Base-by-base conservation (phyloP, 176 grass and related monocot genomes). In the Cenchrus purpureus region DNA sequence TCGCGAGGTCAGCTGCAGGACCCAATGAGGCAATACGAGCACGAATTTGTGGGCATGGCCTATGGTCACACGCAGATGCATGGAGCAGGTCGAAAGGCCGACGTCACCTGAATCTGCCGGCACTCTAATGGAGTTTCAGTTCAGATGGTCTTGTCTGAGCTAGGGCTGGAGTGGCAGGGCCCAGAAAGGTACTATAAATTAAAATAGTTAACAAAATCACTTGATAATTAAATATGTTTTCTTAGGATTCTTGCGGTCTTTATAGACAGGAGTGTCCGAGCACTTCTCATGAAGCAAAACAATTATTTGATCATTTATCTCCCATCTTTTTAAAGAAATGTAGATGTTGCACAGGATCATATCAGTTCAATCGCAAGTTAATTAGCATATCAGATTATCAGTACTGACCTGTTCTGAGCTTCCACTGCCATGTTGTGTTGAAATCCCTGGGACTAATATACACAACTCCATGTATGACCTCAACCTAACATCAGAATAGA, bases 391-490 rank as follows among this genome's bases (percentile, higher is more conserved):
- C 25, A 25, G 25, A 25, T 25, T 25, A 25, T 25, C 72, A 77
- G 72, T 57, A 81, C 87, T 91, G 44, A 97, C 95, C 76, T 86
- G 87, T 78, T 90, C 78, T 12, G 75, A 84, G 57, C 75, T 72
- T 73, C 82, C 69, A 37, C 89, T 89, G 63, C 82, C 88, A 50
- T 94, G 86, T 32, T 91, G 92, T 29, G 87, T 86, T 22, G 93
- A 95, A 82, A 91, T 93, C 53, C 93, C 96, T 65, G 96, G 95
- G 32, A 95, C 87, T 86, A 98, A 95, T 91, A 98, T 98, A 84
- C 93, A 98, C 85, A 95, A 82, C 73, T 98, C 96, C 96, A 98
- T 95, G 86, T 98, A 98, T 48, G 96, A 98, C 43, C 91, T 98
- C 65, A 98, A 86, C 80, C 96, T 95, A 91, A 75, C 22, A 88